Evolutionary conservation across 1,284 basidiomycete species (phyloP).

Genomic region (Ustilago esculenta): DNA sequence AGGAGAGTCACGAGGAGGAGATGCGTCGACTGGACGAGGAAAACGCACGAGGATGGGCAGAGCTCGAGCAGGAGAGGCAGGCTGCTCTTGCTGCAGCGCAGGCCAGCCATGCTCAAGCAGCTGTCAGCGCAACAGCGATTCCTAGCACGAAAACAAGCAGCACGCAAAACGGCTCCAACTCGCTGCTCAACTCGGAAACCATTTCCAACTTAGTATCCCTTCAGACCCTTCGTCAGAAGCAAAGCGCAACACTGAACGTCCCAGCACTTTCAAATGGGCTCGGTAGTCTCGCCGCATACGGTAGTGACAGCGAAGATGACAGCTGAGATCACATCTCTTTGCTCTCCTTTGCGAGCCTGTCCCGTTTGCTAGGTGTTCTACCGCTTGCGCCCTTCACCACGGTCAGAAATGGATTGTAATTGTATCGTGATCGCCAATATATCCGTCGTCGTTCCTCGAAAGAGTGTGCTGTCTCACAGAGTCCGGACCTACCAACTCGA

Average conservation of each 20-base stretch:
- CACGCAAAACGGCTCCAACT: neutral
- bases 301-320: conserved; percentile 60
- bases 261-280: conserved; percentile 27
- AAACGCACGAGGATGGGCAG: conserved; percentile 59
- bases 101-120: neutral
- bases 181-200: conserved; percentile 47
- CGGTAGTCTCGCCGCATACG: conserved; percentile 57
- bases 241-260: neutral
- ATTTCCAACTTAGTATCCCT: conserved; percentile 47
- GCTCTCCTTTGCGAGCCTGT: no score
- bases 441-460: no score
- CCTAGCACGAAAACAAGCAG: neutral
- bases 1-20: conserved; percentile 52
- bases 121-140: conserved; percentile 3
- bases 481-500: no score
- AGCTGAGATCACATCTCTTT: conserved; percentile 1
- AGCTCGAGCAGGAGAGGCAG: conserved; percentile 43
- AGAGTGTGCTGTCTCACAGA: no score
- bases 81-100: conserved; percentile 20
- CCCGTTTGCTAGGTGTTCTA: no score
- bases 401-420: neutral
- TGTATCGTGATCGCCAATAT: no score
- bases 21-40: conserved; percentile 58
- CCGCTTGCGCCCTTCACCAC: neutral
- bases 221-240: conserved; percentile 20